phyloP scores from a whole-genome alignment of 2,329 filamentous ascomycete species.

The Fusarium sp. region DNA sequence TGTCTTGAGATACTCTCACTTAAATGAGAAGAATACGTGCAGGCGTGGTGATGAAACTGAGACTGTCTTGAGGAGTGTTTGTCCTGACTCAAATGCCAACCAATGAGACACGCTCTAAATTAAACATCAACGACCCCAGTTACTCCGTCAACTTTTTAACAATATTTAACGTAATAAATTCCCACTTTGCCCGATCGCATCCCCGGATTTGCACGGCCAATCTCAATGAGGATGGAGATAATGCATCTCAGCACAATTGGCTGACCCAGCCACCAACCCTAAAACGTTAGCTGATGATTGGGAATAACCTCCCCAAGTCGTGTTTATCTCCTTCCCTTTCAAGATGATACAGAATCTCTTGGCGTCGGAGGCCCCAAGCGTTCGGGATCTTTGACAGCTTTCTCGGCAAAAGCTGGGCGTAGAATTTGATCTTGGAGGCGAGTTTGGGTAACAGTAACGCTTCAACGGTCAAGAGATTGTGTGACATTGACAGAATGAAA shows the following conservation, averaged over 20 bases:
- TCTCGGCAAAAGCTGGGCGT: not conserved
- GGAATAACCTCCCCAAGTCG: not conserved
- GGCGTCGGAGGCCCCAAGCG: conserved; percentile 1
- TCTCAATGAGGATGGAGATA: not conserved
- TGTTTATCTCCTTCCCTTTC: conserved; percentile 26
- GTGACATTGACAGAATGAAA: too few species aligned
- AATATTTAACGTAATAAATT: conserved; percentile 14
- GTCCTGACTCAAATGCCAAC: not conserved
- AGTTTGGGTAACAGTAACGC: conserved; percentile 9
- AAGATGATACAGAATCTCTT: conserved; percentile 1
- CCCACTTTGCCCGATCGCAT: not conserved
- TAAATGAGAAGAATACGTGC: not conserved
- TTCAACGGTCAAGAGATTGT: not conserved
- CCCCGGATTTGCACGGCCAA: conserved; percentile 1
- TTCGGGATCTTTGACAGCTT: conserved; percentile 26
- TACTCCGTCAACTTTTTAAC: not conserved
- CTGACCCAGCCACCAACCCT: not conserved
- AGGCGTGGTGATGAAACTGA: not conserved
- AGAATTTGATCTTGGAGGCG: not conserved
- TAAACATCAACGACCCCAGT: not conserved
- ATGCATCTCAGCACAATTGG: not conserved
- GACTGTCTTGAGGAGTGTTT: not conserved
- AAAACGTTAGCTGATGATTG: not conserved
- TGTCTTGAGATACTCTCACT: not conserved
- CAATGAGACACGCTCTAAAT: not conserved